phyloP scores from a whole-genome alignment of 2,329 filamentous ascomycete species.

The Neophaeococcomyces mojaviensis region DNA sequence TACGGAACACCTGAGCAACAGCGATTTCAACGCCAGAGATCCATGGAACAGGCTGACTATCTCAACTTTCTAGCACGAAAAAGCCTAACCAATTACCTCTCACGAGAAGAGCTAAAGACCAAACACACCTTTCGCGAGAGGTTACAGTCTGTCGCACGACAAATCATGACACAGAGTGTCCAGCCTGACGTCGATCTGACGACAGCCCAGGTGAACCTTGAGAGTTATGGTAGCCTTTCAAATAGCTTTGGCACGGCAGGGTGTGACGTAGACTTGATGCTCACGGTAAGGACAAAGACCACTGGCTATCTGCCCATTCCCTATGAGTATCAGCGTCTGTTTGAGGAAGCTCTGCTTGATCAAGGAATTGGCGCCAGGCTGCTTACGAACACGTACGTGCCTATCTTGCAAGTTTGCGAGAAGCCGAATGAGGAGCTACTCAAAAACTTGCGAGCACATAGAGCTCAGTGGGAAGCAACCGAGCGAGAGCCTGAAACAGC shows the following conservation, averaged over 20 bases:
- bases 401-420: conserved; percentile 81
- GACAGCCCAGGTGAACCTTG: conserved; percentile 56
- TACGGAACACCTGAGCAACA: conserved; percentile 14
- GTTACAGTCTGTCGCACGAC: conserved; percentile 58
- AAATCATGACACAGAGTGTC: conserved; percentile 41
- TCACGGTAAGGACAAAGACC: conserved; percentile 53
- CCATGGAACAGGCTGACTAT: conserved; percentile 21
- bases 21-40: conserved; percentile 9
- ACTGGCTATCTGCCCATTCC: conserved; percentile 26
- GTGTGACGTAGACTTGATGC: conserved; percentile 85
- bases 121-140: conserved; percentile 63
- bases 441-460: conserved; percentile 54
- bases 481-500: conserved; percentile 2
- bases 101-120: conserved; percentile 50
- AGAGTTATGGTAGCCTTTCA: conserved; percentile 73
- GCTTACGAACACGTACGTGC: conserved; percentile 70
- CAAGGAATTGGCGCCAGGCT: conserved; percentile 68
- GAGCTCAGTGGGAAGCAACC: conserved; percentile 28
- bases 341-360: conserved; percentile 68
- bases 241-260: conserved; percentile 80
- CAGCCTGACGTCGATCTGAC: conserved; percentile 39
- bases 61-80: conserved; percentile 14
- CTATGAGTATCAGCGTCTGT: conserved; percentile 61
- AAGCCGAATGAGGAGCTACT: conserved; percentile 56
- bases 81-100: conserved; percentile 15